A percentile compares a stretch with the other conserved stretches of the same genome.
Conservation (phyloP, 2,329 filamentous ascomycete species). For the Ascosphaera aggregata region DNA sequence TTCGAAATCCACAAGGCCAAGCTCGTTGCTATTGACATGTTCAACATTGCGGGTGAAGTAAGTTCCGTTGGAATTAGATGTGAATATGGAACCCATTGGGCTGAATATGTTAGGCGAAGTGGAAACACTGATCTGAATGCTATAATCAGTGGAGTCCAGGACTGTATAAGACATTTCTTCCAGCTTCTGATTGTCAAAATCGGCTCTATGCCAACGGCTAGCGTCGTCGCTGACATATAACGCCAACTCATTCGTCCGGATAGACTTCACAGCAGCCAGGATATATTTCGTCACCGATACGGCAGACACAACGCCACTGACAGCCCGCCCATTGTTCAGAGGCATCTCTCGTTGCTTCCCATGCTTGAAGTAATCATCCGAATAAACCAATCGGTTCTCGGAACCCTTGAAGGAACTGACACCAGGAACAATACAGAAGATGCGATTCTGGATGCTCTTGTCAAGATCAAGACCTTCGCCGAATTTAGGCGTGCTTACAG, state of each 20-base stretch:
- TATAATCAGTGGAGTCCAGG: slow-evolving; percentile 90
- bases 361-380: slow-evolving; percentile 57
- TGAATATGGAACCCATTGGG: slow-evolving; percentile 72
- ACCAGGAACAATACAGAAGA: slow-evolving; percentile 61
- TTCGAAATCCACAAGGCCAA: slow-evolving; percentile 78
- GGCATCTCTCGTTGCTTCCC: slow-evolving; percentile 41
- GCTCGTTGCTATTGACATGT: slow-evolving; percentile 63
- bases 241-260: slow-evolving; percentile 69
- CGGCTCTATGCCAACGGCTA: slow-evolving; percentile 67
- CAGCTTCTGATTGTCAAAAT: slow-evolving; percentile 68
- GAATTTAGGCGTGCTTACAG: slow-evolving; percentile 52
- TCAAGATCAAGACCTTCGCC: slow-evolving; percentile 27
- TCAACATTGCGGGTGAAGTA: slow-evolving; percentile 85
- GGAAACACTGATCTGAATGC: slow-evolving; percentile 75
- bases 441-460: slow-evolving; percentile 39
- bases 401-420: slow-evolving; percentile 44
- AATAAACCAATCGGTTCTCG: slow-evolving; percentile 57
- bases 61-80: slow-evolving; percentile 91
- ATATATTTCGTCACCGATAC: slow-evolving; percentile 71
- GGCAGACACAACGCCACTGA: slow-evolving; percentile 59
- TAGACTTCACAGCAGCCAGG: slow-evolving; percentile 57
- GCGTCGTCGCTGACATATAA: slow-evolving; percentile 76
- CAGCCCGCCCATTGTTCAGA: slow-evolving; percentile 47
- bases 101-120: slow-evolving; percentile 22
- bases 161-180: slow-evolving; percentile 78